Evolutionary conservation across 1,284 basidiomycete species (phyloP), one percentile per base, ranked within the genome.

Genomic region (Malassezia caprae): DNA sequence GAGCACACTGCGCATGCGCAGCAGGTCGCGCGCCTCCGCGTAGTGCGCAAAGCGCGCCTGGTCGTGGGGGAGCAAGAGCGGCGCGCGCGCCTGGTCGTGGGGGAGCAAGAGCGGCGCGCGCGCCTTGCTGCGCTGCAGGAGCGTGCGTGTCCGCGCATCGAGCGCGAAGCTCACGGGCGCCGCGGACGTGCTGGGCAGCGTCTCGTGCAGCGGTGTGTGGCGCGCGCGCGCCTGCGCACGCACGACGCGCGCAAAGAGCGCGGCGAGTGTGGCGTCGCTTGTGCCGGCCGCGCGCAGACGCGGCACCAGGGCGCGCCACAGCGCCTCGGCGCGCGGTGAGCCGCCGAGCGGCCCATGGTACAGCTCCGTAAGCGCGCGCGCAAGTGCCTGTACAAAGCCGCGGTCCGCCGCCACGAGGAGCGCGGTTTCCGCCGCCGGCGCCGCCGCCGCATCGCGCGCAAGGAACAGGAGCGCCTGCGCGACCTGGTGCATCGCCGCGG

Each of bases 311-410:
- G 26, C 19, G 24, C 37, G 24, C 37, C 48, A 49, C 26, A 27
- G 39, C 27, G 26, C 13, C 48, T 21, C 31, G 17, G 37, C 48
- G 24, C 32, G 3, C n/a, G 23, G 35, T 7, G 48, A 8, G 35
- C 48, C 48, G 26, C 48, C 35, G n/a, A 40, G 37, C 27, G 37
- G 37, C 26, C 48, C 48, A 2, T 50, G 48, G 44, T 48, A 52
- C 32, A 57, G 7, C 13, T 44, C 44, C 8, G 24, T 28, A n/a
- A 52, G 23, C 3, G 48, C 49, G 24, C 27, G 44, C 12, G 42
- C 34, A 2, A 56, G 34, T 4, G 43, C 48, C 5, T 26, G 34
- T 4, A 19, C 13, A 27, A 46, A 56, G 7, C 45, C 48, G 19
- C 27, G 31, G 24, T 34, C 23, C 13, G 54, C 54, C 21, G 43